These are phyloP conservation scores for Atkinsonella texensis DNA, from an alignment of 2,329 filamentous ascomycete genomes.

Conservation along the genomic window DNA sequence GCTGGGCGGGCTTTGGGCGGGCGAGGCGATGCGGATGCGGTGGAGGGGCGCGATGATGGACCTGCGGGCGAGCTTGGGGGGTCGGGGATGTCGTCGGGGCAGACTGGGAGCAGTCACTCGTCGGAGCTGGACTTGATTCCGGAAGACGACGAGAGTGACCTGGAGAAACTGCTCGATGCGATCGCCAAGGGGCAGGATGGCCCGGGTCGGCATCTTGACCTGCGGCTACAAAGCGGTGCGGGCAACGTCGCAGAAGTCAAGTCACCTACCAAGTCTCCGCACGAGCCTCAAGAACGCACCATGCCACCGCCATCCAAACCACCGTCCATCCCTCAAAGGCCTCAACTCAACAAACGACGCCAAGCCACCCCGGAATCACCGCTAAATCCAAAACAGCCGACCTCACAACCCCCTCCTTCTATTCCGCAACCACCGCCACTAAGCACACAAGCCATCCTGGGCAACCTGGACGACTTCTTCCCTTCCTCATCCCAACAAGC, in stretches of 20 bases:
- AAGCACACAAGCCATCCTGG: slow-evolving; percentile 42
- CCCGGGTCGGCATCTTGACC: slow-evolving; percentile 3
- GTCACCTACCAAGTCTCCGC: background rate
- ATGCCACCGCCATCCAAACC: slow-evolving; percentile 1
- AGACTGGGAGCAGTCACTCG: background rate
- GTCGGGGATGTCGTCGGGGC: background rate
- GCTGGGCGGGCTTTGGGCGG: background rate
- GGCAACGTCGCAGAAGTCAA: background rate
- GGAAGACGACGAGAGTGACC: slow-evolving; percentile 16
- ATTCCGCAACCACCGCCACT: slow-evolving; percentile 17
- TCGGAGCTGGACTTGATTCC: slow-evolving; percentile 10
- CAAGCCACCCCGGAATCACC: background rate
- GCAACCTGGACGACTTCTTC: slow-evolving; percentile 41
- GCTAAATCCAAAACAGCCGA: background rate
- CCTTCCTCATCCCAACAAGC: slow-evolving; percentile 44
- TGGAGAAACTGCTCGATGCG: slow-evolving; percentile 9
- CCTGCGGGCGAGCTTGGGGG: background rate
- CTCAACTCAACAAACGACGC: background rate
- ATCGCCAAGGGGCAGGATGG: slow-evolving; percentile 7
- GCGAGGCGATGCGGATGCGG: background rate
- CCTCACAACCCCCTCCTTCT: slow-evolving; percentile 7
- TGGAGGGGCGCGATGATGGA: too few species aligned
- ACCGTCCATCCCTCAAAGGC: background rate
- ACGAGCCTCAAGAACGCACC: background rate
- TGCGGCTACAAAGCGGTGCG: background rate